Evolutionary conservation across 1,284 basidiomycete species (phyloP).

Genomic region (Ceratobasidium sp.): DNA sequence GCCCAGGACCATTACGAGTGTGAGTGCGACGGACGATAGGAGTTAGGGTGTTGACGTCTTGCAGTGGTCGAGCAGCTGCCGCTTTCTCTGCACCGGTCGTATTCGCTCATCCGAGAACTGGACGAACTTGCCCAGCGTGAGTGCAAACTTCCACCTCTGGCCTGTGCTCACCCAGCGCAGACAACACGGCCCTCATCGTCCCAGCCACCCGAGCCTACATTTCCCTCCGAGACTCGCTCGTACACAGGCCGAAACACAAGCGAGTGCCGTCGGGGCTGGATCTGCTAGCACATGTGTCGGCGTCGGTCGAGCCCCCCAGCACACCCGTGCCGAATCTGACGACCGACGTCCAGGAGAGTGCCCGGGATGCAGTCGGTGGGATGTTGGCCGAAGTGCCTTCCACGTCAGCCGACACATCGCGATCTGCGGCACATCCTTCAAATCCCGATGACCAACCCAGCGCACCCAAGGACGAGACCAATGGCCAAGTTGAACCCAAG

Average conservation of each 20-base stretch:
- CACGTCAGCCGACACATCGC: not conserved
- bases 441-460: constrained; percentile 1
- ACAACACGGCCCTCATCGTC: constrained; percentile 30
- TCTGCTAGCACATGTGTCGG: constrained; percentile 26
- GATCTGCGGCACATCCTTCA: not conserved
- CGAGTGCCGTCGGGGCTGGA: constrained; percentile 21
- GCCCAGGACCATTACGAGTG: constrained; percentile 52
- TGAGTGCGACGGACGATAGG: constrained; percentile 13
- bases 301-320: constrained; percentile 21
- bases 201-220: constrained; percentile 40
- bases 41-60: not conserved
- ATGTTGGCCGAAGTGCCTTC: constrained; percentile 10
- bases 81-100: constrained; percentile 57
- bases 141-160: constrained; percentile 38
- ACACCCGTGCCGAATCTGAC: not conserved
- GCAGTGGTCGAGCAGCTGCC: constrained; percentile 59
- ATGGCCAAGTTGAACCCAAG: not conserved
- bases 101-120: constrained; percentile 55
- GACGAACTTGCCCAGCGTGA: constrained; percentile 54
- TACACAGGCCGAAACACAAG: constrained; percentile 22
- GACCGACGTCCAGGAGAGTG: not conserved
- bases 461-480: not conserved
- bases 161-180: not conserved
- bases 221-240: constrained; percentile 34
- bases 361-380: too few relatives aligned